Base-by-base conservation (phyloP, 2,329 filamentous ascomycete genomes). In the Aspergillus sp. region DNA sequence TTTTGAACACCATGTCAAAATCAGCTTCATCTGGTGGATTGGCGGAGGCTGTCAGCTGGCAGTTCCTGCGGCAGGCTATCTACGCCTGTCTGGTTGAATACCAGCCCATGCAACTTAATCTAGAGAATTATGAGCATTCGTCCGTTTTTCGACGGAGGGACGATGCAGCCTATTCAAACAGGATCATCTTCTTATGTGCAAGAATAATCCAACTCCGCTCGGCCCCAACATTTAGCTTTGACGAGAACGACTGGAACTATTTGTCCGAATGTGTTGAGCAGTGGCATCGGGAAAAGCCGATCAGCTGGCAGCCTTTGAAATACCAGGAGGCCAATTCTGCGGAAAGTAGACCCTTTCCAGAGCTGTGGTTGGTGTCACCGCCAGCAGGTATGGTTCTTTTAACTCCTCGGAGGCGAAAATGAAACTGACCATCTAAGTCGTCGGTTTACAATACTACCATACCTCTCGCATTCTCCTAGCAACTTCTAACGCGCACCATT, bases 41-140 rank as follows among this genome's bases (percentile, higher is more conserved):
- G 1, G 71, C 70, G 0, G 75, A 78, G 60, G 74, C 75, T 9
- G 71, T 74, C 2, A 76, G 73, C 49, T 78, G 75, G 75, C 75
- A 76, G 41, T 75, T 75, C 8, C 63, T 78, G 3, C 68, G 75
- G 11, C 75, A 78, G 59, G 74, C 75, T 35, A 75, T 78, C 23
- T 77, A 77, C 50, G 70, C 75, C 8, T 75, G 73, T 0, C 61
- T 77, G 4, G 71, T 73, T 5, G 70, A 73, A 48, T 66, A 70
- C 46, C 68, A 73, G 21, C 72, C 71, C 2, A 66, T 77, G n/a
- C 71, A 73, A 45, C 66, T 77, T 6, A 66, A 74, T 17, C 50
- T 78, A 17, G 66, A 70, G 15, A 77, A 75, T 33, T 78, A 75
- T 45, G 72, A 75, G 41, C 65, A 69, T 8, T 77, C 75, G 1